Base-by-base conservation (phyloP, 2,329 filamentous ascomycete species). In the Alternaria brassicae region DNA sequence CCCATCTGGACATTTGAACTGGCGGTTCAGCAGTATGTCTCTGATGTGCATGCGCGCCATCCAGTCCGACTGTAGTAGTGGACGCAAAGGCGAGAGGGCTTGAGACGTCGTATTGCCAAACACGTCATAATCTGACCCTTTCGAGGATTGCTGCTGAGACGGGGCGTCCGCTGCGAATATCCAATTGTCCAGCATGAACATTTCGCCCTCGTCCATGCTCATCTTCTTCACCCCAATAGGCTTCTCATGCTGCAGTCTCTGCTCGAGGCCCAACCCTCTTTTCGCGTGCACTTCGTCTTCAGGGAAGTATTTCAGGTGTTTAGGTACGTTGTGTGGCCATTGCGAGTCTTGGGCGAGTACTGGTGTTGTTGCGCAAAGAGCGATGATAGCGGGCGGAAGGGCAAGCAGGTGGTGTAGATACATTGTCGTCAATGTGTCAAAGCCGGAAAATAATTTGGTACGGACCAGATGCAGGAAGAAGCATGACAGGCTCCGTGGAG, bases 181-280 rank as follows among this genome's bases (percentile, higher is more conserved):
- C 82, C 80, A 88, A 74, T 92, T 89, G 42, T 91, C 84, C 56
- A 88, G 80, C 66, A 88, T 86, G 72, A 94, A 89, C 82, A 92
- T 95, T 73, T 91, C 89, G 60, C 86, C 86, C 49, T 87, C 85
- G 71, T 92, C 88, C 5, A 82, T 82, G 45, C 86, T 83, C 86
- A 93, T 91, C 73, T 93, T 93, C 72, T 85, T 86, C 54, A 93
- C 82, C 1, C 86, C 90, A 1, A 85, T 84, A 0, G 89, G 89
- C 39, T 67, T 76, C 70, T 78, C 75, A 67, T 64, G 61, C 41
- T 65, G 74, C 53, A 82, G 70, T 62, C 69, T 76, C 64, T 79
- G 76, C 62, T 75, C 76, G 39, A 78, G 74, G 53, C 78, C 73
- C 12, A 80, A 56, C n/a, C 78, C 76, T 30, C 81, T 73, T 58